phyloP scores from a whole-genome alignment of 352 stramenopile genomes.

The Globisporangium okanoganense region DNA sequence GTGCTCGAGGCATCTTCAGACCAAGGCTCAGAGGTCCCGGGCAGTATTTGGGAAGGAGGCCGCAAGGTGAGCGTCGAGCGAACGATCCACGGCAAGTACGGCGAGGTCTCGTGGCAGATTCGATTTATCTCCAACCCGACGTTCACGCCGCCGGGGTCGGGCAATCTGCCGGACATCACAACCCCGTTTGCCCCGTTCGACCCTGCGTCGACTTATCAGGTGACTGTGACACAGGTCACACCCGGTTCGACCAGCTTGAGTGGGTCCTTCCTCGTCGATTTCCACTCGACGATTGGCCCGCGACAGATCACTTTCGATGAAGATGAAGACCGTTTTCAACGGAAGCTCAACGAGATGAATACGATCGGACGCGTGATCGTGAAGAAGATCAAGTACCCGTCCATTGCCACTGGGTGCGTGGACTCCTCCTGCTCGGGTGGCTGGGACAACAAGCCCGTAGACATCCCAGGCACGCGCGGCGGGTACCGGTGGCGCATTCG shows the following conservation, averaged over 20 bases:
- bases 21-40: conserved; percentile 22
- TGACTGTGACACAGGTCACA: conserved; percentile 85
- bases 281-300: conserved; percentile 71
- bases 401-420: conserved; percentile 43
- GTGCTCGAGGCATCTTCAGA: conserved; percentile 56
- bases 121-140: conserved; percentile 92
- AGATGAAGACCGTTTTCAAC: conserved; percentile 69
- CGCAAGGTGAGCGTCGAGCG: conserved; percentile 83
- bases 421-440: conserved; percentile 73
- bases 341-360: conserved; percentile 95
- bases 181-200: conserved; percentile 28
- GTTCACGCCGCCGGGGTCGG: conserved; percentile 87
- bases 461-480: conserved; percentile 68
- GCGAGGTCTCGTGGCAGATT: conserved; percentile 91
- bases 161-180: conserved; percentile 77
- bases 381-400: conserved; percentile 86
- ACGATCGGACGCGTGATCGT: conserved; percentile 91
- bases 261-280: conserved; percentile 91
- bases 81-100: conserved; percentile 93
- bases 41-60: conserved; percentile 35
- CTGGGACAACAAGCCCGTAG: conserved; percentile 87
- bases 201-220: conserved; percentile 19
- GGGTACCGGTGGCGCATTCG: conserved; percentile 75
- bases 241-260: conserved; percentile 85
- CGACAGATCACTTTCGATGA: conserved; percentile 88